Conservation (phyloP, 257 asterid species). For the Ophiorrhiza pumila region DNA sequence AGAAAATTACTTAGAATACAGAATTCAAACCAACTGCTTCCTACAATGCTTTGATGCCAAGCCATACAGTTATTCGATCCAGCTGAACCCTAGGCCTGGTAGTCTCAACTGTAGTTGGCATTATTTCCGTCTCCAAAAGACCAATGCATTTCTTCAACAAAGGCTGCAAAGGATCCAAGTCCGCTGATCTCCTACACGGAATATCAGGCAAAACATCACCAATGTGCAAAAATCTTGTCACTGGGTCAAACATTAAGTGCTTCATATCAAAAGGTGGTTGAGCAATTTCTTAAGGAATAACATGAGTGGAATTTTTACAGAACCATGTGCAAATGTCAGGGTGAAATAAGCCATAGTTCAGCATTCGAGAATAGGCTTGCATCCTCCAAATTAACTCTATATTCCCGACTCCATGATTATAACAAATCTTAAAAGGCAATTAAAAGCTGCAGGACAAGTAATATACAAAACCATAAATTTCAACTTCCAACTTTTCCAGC, state of each 20-base stretch:
- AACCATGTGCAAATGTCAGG: not conserved
- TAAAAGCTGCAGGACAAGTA: not conserved
- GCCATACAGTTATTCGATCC: conserved; percentile 90
- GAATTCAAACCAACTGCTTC: conserved; percentile 52
- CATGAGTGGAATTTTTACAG: not conserved
- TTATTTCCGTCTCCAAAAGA: conserved; percentile 66
- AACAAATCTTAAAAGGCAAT: not conserved
- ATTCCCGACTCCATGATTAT: not conserved
- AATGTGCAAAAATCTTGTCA: not conserved
- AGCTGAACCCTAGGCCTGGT: conserved; percentile 87
- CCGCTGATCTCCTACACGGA: conserved; percentile 57
- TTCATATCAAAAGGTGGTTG: not conserved
- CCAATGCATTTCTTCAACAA: conserved; percentile 72
- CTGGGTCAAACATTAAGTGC: not conserved
- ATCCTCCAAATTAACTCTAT: not conserved
- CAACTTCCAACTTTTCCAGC: not conserved
- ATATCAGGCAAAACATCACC: conserved; percentile 13
- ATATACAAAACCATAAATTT: not conserved
- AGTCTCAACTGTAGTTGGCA: conserved; percentile 37
- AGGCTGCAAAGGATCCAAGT: conserved; percentile 86
- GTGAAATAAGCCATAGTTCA: not conserved
- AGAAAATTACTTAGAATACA: conserved; percentile 21
- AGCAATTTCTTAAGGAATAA: not conserved
- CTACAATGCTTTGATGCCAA: conserved; percentile 97
- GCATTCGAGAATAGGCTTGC: not conserved